Base-by-base conservation (phyloP, 192 early-diverging fungal species). In the Coemansia biformis region DNA sequence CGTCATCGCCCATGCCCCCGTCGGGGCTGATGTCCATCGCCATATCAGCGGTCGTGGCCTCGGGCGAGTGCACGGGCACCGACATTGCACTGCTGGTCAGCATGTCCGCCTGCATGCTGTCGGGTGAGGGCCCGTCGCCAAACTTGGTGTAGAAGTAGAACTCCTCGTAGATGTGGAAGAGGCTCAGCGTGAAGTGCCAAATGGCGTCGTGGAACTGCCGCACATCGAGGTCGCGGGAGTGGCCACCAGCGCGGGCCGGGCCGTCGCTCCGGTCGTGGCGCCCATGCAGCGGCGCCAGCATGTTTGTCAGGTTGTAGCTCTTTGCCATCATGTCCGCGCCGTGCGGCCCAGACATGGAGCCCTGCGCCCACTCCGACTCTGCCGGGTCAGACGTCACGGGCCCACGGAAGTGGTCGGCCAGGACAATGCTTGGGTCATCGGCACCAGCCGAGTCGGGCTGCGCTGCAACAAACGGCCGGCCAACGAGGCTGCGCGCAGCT, bases 141-240 rank as follows among this genome's bases (percentile, higher is more conserved):
- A 50, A 71, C 52, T 71, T 63, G 43, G 35, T 59, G 60, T 63
- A 71, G 35, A 63, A 71, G 47, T 71, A 71, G 38, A 52, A 59
- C 46, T 71, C 67, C 43, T 71, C 67, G 52, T 63, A 71, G 32
- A 71, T 63, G 31, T 71, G 59, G 51, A 55, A 71, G 21, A 63
- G 60, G 34, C 67, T 63, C 39, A 71, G 50, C 37, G 67, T 71
- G 38, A 59, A 71, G 40, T 71, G 67, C 67, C 67, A 71, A 33
- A 71, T 38, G 8, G 67, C 67, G 24, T 71, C 67, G 28, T 71
- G 60, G 59, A 71, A 63, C 31, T 46, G 59, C 8, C 67, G 67
- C 33, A 57, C 43, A 21, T 70, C 59, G 12, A 58, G 30, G 8
- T 42, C 33, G 17, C 51, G 50, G 13, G 23, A 28, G 3, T 21